Evolutionary conservation across 2,329 filamentous ascomycete species (phyloP).

Genomic region (Fusarium musae): DNA sequence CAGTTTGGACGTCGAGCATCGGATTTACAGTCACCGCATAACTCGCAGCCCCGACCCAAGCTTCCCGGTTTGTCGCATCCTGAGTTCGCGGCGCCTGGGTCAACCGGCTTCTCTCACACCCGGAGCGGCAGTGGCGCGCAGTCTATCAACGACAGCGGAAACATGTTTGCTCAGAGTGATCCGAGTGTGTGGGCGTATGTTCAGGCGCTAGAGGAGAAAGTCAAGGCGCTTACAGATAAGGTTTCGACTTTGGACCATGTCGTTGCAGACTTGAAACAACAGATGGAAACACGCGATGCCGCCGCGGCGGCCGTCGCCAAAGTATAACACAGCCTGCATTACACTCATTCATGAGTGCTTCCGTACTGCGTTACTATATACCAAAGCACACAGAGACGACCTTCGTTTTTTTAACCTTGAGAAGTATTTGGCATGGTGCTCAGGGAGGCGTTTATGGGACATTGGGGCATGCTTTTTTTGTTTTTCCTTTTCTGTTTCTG

Average conservation of each 20-base stretch:
- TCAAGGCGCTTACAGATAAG: constrained; percentile 52
- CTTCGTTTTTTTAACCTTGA: constrained; percentile 31
- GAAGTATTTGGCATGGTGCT: constrained; percentile 45
- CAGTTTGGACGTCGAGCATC: constrained; percentile 65
- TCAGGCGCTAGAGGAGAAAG: constrained; percentile 71
- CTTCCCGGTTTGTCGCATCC: constrained; percentile 52
- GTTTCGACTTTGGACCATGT: constrained; percentile 50
- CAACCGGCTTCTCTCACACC: constrained; percentile 47
- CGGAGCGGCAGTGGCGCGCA: constrained; percentile 62
- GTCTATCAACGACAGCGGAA: constrained; percentile 69
- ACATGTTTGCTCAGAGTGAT: constrained; percentile 71
- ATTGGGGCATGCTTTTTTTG: constrained; percentile 36
- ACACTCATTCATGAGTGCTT: neutral
- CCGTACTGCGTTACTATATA: constrained; percentile 31
- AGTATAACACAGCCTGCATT: constrained; percentile 24
- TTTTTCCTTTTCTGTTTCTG: constrained; percentile 18
- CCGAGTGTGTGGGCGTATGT: constrained; percentile 78
- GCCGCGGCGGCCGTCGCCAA: constrained; percentile 36
- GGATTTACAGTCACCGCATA: constrained; percentile 66
- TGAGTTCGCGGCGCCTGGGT: constrained; percentile 48
- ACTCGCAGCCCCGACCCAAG: constrained; percentile 54
- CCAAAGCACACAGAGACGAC: constrained; percentile 42
- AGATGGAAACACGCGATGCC: constrained; percentile 48
- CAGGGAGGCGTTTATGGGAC: constrained; percentile 45
- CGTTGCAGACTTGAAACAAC: constrained; percentile 49